Conservation (phyloP, 176 grass and related monocot genomes). For the Triticum aestivum region DNA sequence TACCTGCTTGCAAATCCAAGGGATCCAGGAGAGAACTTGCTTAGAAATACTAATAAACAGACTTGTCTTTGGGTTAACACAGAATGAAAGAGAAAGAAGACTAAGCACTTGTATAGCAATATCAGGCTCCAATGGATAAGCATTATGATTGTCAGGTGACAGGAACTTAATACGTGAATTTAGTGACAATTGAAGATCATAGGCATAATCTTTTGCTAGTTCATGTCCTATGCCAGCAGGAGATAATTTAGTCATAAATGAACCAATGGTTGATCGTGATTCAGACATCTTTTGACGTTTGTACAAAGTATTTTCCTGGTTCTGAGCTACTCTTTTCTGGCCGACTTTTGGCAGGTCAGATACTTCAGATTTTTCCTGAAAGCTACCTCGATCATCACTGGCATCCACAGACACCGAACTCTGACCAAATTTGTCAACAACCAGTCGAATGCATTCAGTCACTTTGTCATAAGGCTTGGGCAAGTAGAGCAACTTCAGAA, state of each 20-base stretch:
- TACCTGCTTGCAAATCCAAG: conserved; percentile 89
- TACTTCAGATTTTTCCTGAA: conserved; percentile 32
- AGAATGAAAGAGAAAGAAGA: conserved; percentile 56
- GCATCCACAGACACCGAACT: conserved; percentile 33
- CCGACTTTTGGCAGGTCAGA: conserved; percentile 47
- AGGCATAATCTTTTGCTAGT: conserved; percentile 43
- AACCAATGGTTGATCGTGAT: conserved; percentile 21
- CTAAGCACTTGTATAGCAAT: conserved; percentile 66
- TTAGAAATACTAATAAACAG: conserved; percentile 69
- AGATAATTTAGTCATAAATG: conserved; percentile 7
- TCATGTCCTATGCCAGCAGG: conserved; percentile 25
- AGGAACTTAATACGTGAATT: conserved; percentile 50
- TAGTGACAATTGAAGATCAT: conserved; percentile 44
- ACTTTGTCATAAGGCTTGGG: conserved; percentile 63
- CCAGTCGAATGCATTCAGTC: conserved; percentile 70
- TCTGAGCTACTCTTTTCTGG: conserved; percentile 59
- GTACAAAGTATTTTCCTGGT: conserved; percentile 37
- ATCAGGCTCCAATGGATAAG: conserved; percentile 54
- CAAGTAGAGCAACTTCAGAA: conserved; percentile 69
- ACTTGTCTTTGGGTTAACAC: conserved; percentile 37
- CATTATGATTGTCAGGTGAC: conserved; percentile 44
- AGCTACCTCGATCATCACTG: conserved; percentile 20
- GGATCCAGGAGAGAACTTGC: conserved; percentile 77
- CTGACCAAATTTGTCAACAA: conserved; percentile 44
- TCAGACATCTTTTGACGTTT: conserved; percentile 68